Conservation (phyloP, 495 filamentous ascomycete species). For the Lophium mytilinum region DNA sequence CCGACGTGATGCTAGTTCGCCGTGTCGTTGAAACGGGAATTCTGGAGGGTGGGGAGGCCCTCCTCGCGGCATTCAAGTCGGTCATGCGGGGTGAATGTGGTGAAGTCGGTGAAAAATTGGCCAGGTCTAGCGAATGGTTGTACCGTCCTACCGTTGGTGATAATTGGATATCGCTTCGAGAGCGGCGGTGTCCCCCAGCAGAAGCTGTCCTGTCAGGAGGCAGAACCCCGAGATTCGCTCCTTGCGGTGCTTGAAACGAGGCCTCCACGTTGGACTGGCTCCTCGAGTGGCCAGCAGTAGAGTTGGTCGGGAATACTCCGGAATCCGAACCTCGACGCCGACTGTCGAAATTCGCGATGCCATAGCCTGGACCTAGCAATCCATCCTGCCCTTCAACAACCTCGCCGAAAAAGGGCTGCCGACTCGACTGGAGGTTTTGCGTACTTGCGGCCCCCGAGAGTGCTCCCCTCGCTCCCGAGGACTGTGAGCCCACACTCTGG, state of each 20-base stretch:
- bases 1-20: slow-evolving; percentile 15
- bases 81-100: background rate
- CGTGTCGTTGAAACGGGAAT: slow-evolving; percentile 15
- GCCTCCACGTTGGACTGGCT: slow-evolving; percentile 1
- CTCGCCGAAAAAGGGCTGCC: slow-evolving; percentile 24
- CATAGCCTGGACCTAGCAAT: slow-evolving; percentile 13
- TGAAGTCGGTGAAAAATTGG: background rate
- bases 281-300: background rate
- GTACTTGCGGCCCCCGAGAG: slow-evolving; percentile 4
- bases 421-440: slow-evolving; percentile 1
- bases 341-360: slow-evolving; percentile 7
- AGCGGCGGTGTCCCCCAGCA: background rate
- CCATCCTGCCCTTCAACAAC: slow-evolving; percentile 19
- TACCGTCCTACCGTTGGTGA: background rate
- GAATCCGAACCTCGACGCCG: slow-evolving; percentile 3
- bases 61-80: slow-evolving; percentile 3
- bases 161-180: background rate
- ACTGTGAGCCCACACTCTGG: slow-evolving; percentile 1
- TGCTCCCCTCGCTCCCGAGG: slow-evolving; percentile 6
- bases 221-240: background rate
- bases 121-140: background rate
- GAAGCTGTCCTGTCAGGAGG: background rate
- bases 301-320: background rate
- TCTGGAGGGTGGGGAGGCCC: slow-evolving; percentile 15
- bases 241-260: background rate